Evolutionary conservation across 2,329 filamentous ascomycete species (phyloP), one percentile per base, ranked within the genome.

Genomic region (Cladosporium sp.): DNA sequence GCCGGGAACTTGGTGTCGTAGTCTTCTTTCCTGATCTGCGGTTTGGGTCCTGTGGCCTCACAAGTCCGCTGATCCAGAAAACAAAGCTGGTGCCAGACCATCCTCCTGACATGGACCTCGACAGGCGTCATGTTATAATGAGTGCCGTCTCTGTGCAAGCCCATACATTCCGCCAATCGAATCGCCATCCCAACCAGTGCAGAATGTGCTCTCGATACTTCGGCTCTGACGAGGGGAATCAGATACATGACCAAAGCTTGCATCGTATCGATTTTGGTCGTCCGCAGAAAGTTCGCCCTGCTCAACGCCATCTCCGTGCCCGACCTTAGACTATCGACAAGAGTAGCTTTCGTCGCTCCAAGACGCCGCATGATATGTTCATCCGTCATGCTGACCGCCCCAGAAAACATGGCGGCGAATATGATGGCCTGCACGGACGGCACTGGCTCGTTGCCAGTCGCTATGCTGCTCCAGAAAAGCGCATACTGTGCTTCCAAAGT

Each of bases 181-280:
- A 89, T 83, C 3, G 84, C 85, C 11, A 85, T 82, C 2, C 85
- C 86, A 3, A 87, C 79, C 1, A 89, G 74, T 4, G 86, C 84
- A 3, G 85, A 87, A 67, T 90, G 86, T 4, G 84, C 81, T 56
- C 86, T 75, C 7, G 86, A 89, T 3, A 90, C 77, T 67, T 89
- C 85, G 16, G 79, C 79, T 51, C 86, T 77, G 59, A 86, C 89
- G 11, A 90, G 76, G 0, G 86, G 83, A 53, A 89, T 82, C 79
- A 89, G 73, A 58, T 89, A 90, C 74, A 89, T 85, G 34, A 89
- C 81, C 60, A 89, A 85, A 1, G 84, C 85, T 64, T 90, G 87
- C 61, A 91, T 73, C 0, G 84, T 87, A 66, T 89, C 84, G n/a
- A 88, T 71, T 58, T 82, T 85, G 0, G 81, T 87, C 0, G 85